Base-by-base conservation (phyloP, 1,139 yeast species). In the Nakaseomyces bracarensis region DNA sequence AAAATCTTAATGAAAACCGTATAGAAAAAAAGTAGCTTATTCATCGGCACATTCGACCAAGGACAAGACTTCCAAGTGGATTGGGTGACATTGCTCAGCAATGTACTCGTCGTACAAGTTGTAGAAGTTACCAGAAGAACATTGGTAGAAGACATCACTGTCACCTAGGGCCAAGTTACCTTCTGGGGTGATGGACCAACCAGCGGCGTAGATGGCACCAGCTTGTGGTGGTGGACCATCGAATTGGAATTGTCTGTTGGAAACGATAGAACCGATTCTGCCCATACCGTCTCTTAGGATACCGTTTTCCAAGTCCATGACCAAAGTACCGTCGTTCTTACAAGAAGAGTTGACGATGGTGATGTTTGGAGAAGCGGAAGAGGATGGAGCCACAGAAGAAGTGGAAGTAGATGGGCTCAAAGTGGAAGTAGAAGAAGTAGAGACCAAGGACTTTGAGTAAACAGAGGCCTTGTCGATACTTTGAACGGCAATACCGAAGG, bases 181-280 rank as follows among this genome's bases (percentile, higher is more conserved):
- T 43, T 76, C 81, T 44, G 64, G 56, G 46, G 80, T 71, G 55
- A 81, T 66, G 40, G 83, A 71, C 93, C 93, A 83, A 53, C 93
- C 93, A 47, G 78, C 84, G 60, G 93, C 93, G 67, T 79, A 82
- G 66, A 82, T 78, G 55, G 87, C 74, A 66, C 93, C 93, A 46
- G 91, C 89, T 73, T 82, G 93, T 58, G 91, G 91, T 67, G 89
- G 87, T 55, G 91, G 93, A 65, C 91, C 91, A 62, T 82, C 93
- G 60, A 82, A 82, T 70, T 82, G 93, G 81, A 82, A 82, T 71
- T 82, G 93, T 71, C 82, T 75, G 81, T 82, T 82, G 49, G 89
- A 80, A 55, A 82, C 93, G 65, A 82, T 82, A 45, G 89, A 76
- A 60, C 93, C 93, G 52, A 82, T 68, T 76, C 93, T 79, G 47